Evolutionary conservation across 2,329 filamentous ascomycete species (phyloP), one percentile per base, ranked within the genome.

Genomic region (Trichoderma pleuroti): DNA sequence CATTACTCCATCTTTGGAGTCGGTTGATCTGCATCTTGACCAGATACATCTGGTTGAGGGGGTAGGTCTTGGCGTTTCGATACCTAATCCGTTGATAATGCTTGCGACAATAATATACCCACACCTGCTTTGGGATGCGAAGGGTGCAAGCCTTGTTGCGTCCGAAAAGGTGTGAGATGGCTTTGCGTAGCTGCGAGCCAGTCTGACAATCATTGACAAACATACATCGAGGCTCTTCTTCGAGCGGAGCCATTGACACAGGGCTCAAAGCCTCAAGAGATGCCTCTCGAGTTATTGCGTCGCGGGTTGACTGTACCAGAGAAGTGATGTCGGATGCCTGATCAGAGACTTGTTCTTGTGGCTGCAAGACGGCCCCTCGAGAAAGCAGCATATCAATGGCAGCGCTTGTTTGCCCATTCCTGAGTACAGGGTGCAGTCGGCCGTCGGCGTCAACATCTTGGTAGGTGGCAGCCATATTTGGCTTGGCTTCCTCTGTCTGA

Each of bases 101-200:
- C 77, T 94, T 94, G 42, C 93, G 88, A 79, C 93, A 96, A 77
- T 88, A 91, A 76, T 91, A 88, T 0, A 93, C 88, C 92, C 92
- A 95, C 2, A 93, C 86, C 26, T 87, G 80, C 7, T 86, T 81
- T 0, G 91, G 91, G 62, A 96, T 92, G 57, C 85, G 84, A 39
- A 90, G 86, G 0, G 93, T 96, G 76, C 89, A 91, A 9, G 87
- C 84, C 81, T 96, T 96, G 84, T 96, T 96, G 46, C 93, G 88
- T 26, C 93, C 93, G 75, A 95, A 95, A 69, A 94, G 87, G 76
- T 96, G 92, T 0, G 91, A 93, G 71, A 95, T 91, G 6, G 91
- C 89, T 80, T 95, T 95, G 61, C 93, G 88, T 28, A 86, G 86
- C 69, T 87, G 85, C 6, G 88, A 89, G 5, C 84, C 85, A 0